Percentiles rank a stretch among this genome's conserved stretches.
Conservation (phyloP, 768 basidiomycete species). For the Suillus clintonianus region DNA sequence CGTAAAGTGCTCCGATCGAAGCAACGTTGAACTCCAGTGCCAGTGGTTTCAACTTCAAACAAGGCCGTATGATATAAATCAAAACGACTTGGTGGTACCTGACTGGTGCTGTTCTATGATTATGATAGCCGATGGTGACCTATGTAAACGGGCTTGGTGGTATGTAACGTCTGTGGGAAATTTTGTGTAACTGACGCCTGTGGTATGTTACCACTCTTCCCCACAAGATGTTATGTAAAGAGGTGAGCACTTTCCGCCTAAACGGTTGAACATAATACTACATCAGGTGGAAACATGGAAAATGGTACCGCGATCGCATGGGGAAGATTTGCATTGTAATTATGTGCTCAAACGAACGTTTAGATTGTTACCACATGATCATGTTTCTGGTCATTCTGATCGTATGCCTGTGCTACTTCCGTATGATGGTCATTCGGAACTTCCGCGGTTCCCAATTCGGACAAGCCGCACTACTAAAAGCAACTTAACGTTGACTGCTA, state of each 20-base stretch:
- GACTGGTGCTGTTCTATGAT: too few species aligned
- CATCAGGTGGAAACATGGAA: neutral
- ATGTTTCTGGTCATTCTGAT: neutral
- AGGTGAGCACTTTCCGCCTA: neutral
- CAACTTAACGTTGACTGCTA: too few species aligned
- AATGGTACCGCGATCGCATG: neutral
- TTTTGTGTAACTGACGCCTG: neutral
- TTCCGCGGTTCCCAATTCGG: neutral
- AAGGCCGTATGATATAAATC: too few species aligned
- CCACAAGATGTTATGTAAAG: neutral
- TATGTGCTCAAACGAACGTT: neutral
- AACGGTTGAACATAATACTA: too few species aligned
- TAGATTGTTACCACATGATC: constrained; percentile 8
- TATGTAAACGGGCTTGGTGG: neutral
- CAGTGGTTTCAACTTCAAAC: too few species aligned
- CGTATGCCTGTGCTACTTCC: neutral
- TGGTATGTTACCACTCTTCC: neutral
- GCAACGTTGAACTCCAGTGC: too few species aligned
- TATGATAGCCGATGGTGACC: too few species aligned
- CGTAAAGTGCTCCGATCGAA: too few species aligned
- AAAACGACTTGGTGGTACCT: too few species aligned
- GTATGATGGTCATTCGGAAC: neutral
- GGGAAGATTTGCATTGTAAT: neutral
- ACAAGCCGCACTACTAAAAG: neutral
- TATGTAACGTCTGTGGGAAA: neutral